phyloP scores from a whole-genome alignment of 208 protist species.

The Porcisia deanei region DNA sequence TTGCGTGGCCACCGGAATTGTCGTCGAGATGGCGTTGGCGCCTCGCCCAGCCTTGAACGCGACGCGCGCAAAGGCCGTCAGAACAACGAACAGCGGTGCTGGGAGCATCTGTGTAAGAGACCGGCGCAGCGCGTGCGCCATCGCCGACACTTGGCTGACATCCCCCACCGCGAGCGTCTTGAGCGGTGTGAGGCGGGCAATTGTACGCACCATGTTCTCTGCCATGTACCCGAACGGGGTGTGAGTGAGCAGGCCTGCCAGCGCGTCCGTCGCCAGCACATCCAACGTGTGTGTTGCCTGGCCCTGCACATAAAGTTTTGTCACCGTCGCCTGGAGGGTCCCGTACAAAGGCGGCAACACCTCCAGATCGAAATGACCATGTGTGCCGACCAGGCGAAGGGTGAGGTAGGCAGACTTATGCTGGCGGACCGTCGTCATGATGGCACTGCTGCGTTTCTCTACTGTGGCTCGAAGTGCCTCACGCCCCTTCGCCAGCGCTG shows the following conservation, averaged over 20 bases:
- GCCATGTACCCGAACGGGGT: constrained; percentile 64
- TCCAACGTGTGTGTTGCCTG: constrained; percentile 47
- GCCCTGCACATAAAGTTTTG: constrained; percentile 20
- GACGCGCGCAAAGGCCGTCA: constrained; percentile 70
- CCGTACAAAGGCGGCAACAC: constrained; percentile 65
- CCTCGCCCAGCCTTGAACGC: constrained; percentile 86
- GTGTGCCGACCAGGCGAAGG: constrained; percentile 71
- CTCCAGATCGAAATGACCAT: constrained; percentile 52
- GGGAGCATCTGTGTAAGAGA: constrained; percentile 80
- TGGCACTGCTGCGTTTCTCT: constrained; percentile 45
- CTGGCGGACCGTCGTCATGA: constrained; percentile 41
- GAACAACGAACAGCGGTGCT: constrained; percentile 75
- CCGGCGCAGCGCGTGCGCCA: constrained; percentile 67
- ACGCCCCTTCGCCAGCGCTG: constrained; percentile 74
- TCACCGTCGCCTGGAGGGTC: constrained; percentile 46
- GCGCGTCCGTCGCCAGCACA: constrained; percentile 59
- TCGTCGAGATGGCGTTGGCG: constrained; percentile 68
- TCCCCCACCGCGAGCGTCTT: constrained; percentile 55
- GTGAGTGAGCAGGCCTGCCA: constrained; percentile 52
- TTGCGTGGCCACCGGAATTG: constrained; percentile 87
- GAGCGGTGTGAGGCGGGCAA: constrained; percentile 54
- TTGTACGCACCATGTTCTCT: constrained; percentile 54
- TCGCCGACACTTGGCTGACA: constrained; percentile 61
- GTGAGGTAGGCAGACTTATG: constrained; percentile 61
- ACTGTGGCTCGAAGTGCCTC: constrained; percentile 60